Evolutionary conservation across 345 rosid species (phyloP).

Genomic region (Ricinus communis): DNA sequence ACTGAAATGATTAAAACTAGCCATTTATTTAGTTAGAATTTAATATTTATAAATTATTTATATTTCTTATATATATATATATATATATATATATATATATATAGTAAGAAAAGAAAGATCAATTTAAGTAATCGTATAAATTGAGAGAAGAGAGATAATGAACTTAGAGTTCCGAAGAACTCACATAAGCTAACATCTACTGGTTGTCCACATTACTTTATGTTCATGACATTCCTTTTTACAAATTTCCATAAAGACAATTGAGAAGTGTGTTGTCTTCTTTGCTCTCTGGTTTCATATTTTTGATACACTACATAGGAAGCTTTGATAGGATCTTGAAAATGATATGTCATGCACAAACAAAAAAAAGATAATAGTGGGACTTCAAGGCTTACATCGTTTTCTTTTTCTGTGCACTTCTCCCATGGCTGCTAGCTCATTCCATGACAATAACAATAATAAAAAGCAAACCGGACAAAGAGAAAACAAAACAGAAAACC

Average conservation of each 20-base stretch:
- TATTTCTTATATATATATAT: too few species aligned
- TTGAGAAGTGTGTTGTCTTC: not conserved
- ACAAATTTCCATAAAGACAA: not conserved
- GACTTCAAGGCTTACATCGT: not conserved
- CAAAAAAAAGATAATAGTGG: not conserved
- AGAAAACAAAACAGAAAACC: not conserved
- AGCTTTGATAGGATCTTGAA: conserved; percentile 19
- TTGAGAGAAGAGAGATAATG: not conserved
- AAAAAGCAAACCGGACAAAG: not conserved
- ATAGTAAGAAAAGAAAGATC: too few species aligned
- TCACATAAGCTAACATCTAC: not conserved
- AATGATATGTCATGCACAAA: conserved; percentile 19
- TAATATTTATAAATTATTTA: too few species aligned
- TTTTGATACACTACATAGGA: not conserved
- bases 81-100: too few species aligned
- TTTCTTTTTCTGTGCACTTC: too few species aligned
- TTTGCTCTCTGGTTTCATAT: not conserved
- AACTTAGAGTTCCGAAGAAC: too few species aligned
- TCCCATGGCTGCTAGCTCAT: not conserved
- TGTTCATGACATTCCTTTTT: not conserved
- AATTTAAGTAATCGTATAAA: too few species aligned
- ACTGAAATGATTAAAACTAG: too few species aligned
- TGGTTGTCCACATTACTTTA: not conserved
- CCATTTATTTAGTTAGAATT: too few species aligned
- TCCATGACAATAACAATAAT: not conserved